Base-by-base conservation (phyloP, 306 rosid species). In the Lupinus albus region DNA sequence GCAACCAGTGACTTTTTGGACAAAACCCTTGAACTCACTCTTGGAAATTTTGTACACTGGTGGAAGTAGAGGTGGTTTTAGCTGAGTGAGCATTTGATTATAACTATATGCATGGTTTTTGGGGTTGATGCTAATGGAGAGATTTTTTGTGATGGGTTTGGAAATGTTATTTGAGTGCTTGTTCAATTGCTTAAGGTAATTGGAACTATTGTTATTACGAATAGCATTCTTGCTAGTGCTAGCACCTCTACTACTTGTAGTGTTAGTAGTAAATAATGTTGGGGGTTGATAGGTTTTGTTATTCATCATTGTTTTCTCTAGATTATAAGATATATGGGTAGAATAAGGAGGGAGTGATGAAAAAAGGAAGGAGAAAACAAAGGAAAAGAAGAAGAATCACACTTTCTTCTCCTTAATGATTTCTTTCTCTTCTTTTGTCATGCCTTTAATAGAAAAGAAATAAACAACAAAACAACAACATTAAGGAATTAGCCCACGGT, bases 21-120 rank as follows among this genome's bases (percentile, higher is more conserved):
- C 95, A 7, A 88, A 85, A 28, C 85, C 91, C 15, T 91, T 73
- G 81, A 88, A 88, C 58, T 88, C 95, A 28, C 65, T 83, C 79
- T 88, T 88, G 83, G 80, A 85, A 77, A 88, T 85, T 51, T 85
- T 85, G 72, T 88, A 88, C 13, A 88, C 95, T n/a, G 91, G 91
- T 17, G 95, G 95, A 79, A 90, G 51, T 87, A 83, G 46, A 35
- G 46, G 80, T 4, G 70, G 1, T 15, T 61, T 71, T 6, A 51
- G 12, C 14, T 63, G 66, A 33, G 75, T 20, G 49, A 10, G 75
- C 18, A n/a, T 1, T 42, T 21, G 71, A 65, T 70, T 57, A 66
- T 36, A 36, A 8, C 4, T 4, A 25, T 1, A 25, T 25, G 30
- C 30, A 25, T 25, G 30, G 4, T 4, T 25, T 25, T 25, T 25